Conservation (phyloP, 202 grass and related monocot genomes). For the Schoenoplectus tabernaemontani region DNA sequence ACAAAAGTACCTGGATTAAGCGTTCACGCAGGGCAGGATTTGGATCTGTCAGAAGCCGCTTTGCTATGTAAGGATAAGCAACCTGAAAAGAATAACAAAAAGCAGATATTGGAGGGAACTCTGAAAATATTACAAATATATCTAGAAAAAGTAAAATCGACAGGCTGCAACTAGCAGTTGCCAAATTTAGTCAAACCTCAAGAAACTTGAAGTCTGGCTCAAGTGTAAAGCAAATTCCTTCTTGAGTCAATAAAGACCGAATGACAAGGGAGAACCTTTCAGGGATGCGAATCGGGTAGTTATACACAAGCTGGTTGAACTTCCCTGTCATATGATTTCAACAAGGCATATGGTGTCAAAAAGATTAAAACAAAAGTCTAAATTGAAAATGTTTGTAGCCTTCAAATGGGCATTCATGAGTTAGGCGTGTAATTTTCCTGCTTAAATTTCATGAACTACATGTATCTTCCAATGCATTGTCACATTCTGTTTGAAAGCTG, state of each 20-base stretch:
- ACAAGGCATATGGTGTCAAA: background rate
- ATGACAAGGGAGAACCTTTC: conserved; percentile 99
- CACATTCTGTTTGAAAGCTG: background rate
- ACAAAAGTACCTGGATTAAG: conserved; percentile 58
- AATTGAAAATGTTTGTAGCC: background rate
- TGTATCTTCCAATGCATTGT: background rate
- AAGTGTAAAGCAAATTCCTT: conserved; percentile 95
- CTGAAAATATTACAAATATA: background rate
- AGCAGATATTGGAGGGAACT: conserved; percentile 17
- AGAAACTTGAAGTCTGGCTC: conserved; percentile 97
- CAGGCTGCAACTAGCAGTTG: conserved; percentile 6
- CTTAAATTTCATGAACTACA: background rate
- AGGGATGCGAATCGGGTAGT: conserved; percentile 91
- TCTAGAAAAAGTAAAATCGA: background rate
- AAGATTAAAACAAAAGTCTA: background rate
- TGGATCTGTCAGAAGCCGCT: conserved; percentile 91
- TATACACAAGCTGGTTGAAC: conserved; percentile 97
- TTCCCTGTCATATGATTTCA: conserved; percentile 57
- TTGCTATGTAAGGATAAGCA: conserved; percentile 94
- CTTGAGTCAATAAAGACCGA: conserved; percentile 90
- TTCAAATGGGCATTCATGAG: background rate
- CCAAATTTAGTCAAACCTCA: conserved; percentile 45
- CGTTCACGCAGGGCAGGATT: conserved; percentile 94
- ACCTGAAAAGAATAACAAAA: conserved; percentile 44
- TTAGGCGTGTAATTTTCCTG: background rate